phyloP scores from a whole-genome alignment of 2,329 filamentous ascomycete genomes.

The Cladosporium sp. region DNA sequence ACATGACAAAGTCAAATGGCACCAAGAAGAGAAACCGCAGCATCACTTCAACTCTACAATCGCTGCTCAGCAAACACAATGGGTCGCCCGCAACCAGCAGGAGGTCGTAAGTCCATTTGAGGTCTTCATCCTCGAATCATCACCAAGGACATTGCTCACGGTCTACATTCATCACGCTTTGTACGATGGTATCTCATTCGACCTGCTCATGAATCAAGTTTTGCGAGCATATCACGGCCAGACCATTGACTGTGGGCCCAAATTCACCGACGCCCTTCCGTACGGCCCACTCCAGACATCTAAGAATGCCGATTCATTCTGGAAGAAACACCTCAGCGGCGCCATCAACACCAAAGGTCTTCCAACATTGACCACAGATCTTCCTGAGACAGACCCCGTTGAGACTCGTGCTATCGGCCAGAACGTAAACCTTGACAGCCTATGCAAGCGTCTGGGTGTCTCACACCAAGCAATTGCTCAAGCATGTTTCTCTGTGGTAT shows the following conservation, averaged over 20 bases:
- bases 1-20: conserved; percentile 15
- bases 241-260: conserved; percentile 38
- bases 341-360: neutral
- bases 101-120: conserved; percentile 52
- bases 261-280: conserved; percentile 64
- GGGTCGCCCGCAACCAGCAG: conserved; percentile 52
- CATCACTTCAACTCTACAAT: neutral
- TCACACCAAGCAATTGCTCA: conserved; percentile 78
- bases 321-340: conserved; percentile 43
- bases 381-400: neutral
- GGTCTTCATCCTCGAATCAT: conserved; percentile 40
- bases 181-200: conserved; percentile 80
- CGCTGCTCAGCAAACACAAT: conserved; percentile 47
- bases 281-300: conserved; percentile 61
- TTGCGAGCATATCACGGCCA: conserved; percentile 46
- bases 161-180: conserved; percentile 79
- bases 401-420: neutral
- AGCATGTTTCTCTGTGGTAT: conserved; percentile 64
- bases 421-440: conserved; percentile 23
- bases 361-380: neutral
- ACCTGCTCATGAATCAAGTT: conserved; percentile 61
- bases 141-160: conserved; percentile 39
- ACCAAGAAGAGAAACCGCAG: neutral
- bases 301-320: conserved; percentile 59
- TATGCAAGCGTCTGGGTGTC: conserved; percentile 60